Evolutionary conservation across 169 alveolate genomes (phyloP), one percentile per base, ranked within the genome.

Genomic region (Plasmodium reichenowi): DNA sequence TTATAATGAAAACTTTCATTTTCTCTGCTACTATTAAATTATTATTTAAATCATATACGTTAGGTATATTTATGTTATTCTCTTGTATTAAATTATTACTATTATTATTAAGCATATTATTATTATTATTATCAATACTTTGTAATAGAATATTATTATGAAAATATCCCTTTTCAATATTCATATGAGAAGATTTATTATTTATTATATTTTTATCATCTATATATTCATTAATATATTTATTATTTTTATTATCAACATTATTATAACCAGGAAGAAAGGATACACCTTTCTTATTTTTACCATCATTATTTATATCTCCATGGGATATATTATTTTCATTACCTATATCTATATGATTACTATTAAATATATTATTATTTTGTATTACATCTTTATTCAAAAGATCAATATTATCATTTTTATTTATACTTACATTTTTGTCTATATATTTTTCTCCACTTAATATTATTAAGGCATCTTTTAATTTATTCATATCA

Each of bases 1-100:
- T 95, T 26, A 95, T 92, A 76, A 95, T 88, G 89, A 95, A 95
- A 32, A 92, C 85, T 88, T 86, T 85, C 22, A 89, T 74, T 67
- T 74, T 91, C 29, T 71, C 78, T 50, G 58, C 60, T 74, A 1
- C 50, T 1, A 72, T 32, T 38, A 60, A 17, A 1, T 22, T 59
- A 59, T 74, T 74, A 47, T 75, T 72, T 62, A 72, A 15, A 29
- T 74, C 83, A 29, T 74, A 74, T 56, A 87, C 86, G 9, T 29
- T 32, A 9, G 92, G 88, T 73, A 87, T 74, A 74, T n/a, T 59
- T 10, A 73, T 15, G 32, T 48, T 48, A 32, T 48, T 45, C 20
- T 50, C 71, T 22, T 60, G 29, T 85, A 52, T 72, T 68, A 52
- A 26, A 48, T 50, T n/a, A n/a, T n/a, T n/a, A n/a, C n/a, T n/a